Base-by-base conservation (phyloP, 139 green algal species). In the Volvox africanus region DNA sequence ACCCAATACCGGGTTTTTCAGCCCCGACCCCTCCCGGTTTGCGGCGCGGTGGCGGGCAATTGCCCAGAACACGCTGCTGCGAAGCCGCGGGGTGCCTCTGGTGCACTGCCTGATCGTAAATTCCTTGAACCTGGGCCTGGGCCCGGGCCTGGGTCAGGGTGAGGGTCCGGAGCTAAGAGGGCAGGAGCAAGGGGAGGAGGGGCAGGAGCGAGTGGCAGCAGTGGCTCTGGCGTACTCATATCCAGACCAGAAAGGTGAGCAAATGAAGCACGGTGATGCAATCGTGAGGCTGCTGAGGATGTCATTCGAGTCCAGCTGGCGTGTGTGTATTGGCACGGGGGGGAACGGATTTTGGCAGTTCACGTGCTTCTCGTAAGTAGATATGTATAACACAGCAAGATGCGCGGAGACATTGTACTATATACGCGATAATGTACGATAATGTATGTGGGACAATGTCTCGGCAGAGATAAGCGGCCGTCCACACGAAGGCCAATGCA, bases 1-100 rank as follows among this genome's bases (percentile, higher is more conserved):
- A n/a, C 84, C 84, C 36, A 89, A 89, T 37, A 89, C 80, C 67
- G 68, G 50, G 13, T 68, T 89, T 9, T 89, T 81, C 65, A 65
- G 68, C 36, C 0, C 12, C 36, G 26, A 89, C 36, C 36, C 84
- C 16, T 44, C 68, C 36, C 67, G 32, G 0, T 30, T 50, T 35
- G 24, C 1, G 2, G 37, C 13, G 16, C 36, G 84, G 32, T 89
- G 84, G 84, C 36, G 28, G 68, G 84, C 37, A 19, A 89, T 89
- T 67, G 67, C 36, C 36, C 2, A 32, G 35, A 89, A 89, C 68
- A 55, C 35, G 6, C 84, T 89, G 6, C 84, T 89, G 36, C 84
- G 84, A 28, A 81, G 68, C 68, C 36, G 26, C 68, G 16, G 55
- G 14, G 37, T 61, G 35, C 84, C 36, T 14, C 26, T 89, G 84